These are phyloP conservation scores for Tolypocladium endophyticum DNA, from an alignment of 2,329 filamentous ascomycete species.

Conservation along the genomic window DNA sequence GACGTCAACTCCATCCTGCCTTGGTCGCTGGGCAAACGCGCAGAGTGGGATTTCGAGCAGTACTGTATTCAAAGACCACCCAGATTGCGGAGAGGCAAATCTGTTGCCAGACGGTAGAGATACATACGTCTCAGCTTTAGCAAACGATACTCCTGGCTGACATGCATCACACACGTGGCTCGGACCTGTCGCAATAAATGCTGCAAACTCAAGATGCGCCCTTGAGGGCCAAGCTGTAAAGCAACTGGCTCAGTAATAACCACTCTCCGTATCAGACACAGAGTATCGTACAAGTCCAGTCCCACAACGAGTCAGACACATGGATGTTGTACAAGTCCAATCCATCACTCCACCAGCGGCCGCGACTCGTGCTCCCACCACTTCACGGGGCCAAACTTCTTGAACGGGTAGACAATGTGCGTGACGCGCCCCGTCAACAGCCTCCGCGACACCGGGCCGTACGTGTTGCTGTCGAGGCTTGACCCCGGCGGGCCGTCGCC, in stretches of 20 bases:
- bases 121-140: no score
- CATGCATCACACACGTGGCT: no score
- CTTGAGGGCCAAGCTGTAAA: not conserved
- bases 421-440: conserved; percentile 67
- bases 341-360: conserved; percentile 3
- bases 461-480: conserved; percentile 78
- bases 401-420: conserved; percentile 59
- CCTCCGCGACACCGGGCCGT: conserved; percentile 70
- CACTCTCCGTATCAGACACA: not conserved
- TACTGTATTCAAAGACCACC: no score
- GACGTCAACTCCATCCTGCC: no score
- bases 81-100: no score
- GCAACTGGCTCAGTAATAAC: not conserved
- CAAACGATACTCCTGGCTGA: no score
- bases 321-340: not conserved
- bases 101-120: no score
- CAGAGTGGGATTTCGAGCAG: no score
- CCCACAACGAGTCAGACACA: not conserved
- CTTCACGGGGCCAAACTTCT: conserved; percentile 43
- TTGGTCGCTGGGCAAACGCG: no score
- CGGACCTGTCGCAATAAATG: no score
- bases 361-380: conserved; percentile 42
- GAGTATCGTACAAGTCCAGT: not conserved
- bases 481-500: conserved; percentile 67
- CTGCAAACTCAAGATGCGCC: not conserved